Evolutionary conservation across 805 yeast species (phyloP), one percentile per base, ranked within the genome.

Genomic region (Yarrowia hollandica): DNA sequence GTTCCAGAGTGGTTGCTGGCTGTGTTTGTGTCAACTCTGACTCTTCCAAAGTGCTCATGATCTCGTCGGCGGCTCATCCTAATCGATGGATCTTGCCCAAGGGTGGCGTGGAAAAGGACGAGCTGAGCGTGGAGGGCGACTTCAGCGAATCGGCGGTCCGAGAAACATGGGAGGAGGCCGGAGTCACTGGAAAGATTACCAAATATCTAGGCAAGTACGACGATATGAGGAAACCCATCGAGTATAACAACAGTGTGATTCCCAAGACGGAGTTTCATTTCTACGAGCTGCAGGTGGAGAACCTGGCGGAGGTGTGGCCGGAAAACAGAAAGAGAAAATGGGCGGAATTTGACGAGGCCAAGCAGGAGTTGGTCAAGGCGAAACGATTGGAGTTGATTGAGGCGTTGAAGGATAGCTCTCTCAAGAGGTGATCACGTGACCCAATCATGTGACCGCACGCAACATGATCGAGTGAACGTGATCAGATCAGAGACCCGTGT

Each of bases 151-250:
- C 88, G 5, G 97, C 97, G 0, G 75, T 79, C 15, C 77, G 99
- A 61, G 99, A 94, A 69, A 88, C 96, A 0, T 94, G 99, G 99
- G 99, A 94, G 71, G 99, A 94, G 73, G 94, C 96, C 0, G 99
- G 99, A 0, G 88, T 88, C 21, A 80, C 79, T 31, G 96, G 97
- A 7, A 73, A 69, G 15, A 77, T 90, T 4, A 66, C 75, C 4
- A 65, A 68, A 37, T 76, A 77, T 61, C 73, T 92, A 38, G 95
- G 92, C 0, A 75, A 80, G 0, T 84, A 88, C 22, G 80, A 79
- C 46, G 97, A 91, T 63, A 67, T 70, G 70, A 69, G 84, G 60
- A 79, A 81, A 3, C 77, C 79, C 14, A 75, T 78, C 65, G 69
- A 65, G 30, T 78, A 79, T 79, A 62, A 66, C 4, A 70, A 69